These are phyloP conservation scores for Porphyrellus cyaneotinctus DNA, from an alignment of 768 basidiomycete species.

Conservation along the genomic window DNA sequence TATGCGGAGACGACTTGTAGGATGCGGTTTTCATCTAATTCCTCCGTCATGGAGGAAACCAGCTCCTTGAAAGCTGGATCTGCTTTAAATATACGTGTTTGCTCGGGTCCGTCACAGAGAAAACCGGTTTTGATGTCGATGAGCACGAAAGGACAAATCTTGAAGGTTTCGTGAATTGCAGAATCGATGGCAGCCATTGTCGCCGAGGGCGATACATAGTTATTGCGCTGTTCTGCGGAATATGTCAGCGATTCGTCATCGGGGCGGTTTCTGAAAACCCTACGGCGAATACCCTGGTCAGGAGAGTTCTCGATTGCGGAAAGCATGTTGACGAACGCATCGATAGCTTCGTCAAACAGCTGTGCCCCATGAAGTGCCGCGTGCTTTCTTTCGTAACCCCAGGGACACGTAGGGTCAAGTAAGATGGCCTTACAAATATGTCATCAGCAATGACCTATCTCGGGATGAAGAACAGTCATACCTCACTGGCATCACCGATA, in stretches of 20 bases:
- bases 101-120: neutral
- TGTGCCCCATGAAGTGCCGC: neutral
- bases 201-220: slow-evolving; percentile 1
- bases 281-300: neutral
- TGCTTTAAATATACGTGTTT: neutral
- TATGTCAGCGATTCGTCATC: neutral
- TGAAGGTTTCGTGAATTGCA: neutral
- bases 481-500: slow-evolving; percentile 11
- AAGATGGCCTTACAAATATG: neutral
- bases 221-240: neutral
- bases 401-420: neutral
- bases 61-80: neutral
- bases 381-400: neutral
- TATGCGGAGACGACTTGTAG: neutral
- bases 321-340: neutral
- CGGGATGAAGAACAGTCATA: neutral
- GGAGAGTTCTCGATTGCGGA: neutral
- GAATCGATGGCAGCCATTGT: neutral
- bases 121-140: neutral
- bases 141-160: neutral
- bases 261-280: neutral
- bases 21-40: neutral
- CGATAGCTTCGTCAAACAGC: slow-evolving; percentile 1
- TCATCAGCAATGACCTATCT: neutral
- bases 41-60: neutral